Evolutionary conservation across 768 basidiomycete species (phyloP).

Genomic region (Kwoniella sp.): DNA sequence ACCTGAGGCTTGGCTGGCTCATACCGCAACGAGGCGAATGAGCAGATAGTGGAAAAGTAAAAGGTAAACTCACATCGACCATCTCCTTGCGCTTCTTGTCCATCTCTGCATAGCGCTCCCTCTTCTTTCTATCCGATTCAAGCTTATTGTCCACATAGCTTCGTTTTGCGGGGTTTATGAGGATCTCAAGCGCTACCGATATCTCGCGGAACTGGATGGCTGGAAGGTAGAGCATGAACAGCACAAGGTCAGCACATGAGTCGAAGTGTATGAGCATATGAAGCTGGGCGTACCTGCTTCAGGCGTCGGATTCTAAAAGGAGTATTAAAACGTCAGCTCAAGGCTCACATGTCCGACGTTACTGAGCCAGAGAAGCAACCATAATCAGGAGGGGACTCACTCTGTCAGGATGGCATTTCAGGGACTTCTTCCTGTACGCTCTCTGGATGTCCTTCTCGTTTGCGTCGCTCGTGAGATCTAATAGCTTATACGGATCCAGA

Average conservation of each 20-base stretch:
- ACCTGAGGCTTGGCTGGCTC: too few relatives aligned
- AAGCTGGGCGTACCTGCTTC: conserved; percentile 29
- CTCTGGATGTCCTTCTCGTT: conserved; percentile 48
- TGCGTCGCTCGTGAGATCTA: conserved; percentile 37
- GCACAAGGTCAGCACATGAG: not conserved
- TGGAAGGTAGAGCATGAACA: not conserved
- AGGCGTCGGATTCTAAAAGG: conserved; percentile 25
- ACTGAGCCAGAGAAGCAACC: not conserved
- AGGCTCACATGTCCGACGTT: not conserved
- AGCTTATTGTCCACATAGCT: conserved; percentile 45
- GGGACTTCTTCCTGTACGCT: conserved; percentile 44
- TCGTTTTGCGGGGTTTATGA: conserved; percentile 43
- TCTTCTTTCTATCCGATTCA: conserved; percentile 41
- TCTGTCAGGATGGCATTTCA: conserved; percentile 55
- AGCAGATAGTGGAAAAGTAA: not conserved
- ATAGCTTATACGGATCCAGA: conserved; percentile 46
- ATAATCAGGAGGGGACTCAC: conserved; percentile 25
- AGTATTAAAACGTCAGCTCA: not conserved
- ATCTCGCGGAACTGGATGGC: conserved; percentile 50
- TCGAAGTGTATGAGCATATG: not conserved
- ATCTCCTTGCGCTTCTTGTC: conserved; percentile 50
- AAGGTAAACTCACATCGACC: conserved; percentile 53
- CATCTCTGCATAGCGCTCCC: conserved; percentile 47
- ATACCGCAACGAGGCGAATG: not conserved
- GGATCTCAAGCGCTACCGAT: conserved; percentile 45